Evolutionary conservation across 768 basidiomycete genomes (phyloP), one percentile per base, ranked within the genome.

Genomic region (Roridomyces roridus): DNA sequence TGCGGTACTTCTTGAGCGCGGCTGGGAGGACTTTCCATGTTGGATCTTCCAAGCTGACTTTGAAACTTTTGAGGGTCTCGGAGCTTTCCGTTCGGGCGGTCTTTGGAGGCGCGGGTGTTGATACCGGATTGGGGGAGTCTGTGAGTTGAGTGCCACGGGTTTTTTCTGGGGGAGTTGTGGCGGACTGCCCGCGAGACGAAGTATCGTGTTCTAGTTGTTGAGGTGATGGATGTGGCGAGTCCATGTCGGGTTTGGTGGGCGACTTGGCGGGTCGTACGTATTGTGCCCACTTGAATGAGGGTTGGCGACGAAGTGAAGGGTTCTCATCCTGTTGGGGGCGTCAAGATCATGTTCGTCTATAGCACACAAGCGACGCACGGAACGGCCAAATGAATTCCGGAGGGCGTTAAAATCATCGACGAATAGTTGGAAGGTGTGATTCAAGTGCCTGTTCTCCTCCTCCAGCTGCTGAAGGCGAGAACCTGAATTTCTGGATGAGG

Each of bases 21-120:
- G 97, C 97, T 2, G 97, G 97, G 15, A 99, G 78, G 20, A 99
- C 97, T 70, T 98, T 98, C 90, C 92, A 98, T 28, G 96, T 97
- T 0, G 97, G 97, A 70, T 99, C 97, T 51, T 98, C 96, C 54
- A 99, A 72, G 62, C 92, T 97, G 57, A 99, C 96, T 72, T 96
- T 94, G 85, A 99, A 98, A 67, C 90, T 93, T 77, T 96, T 94
- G 60, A 93, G 80, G 64, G 92, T 93, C 65, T 82, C 80, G n/a
- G 77, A 75, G 62, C 85, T 91, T 37, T 92, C 89, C 65, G 88
- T 85, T 26, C 85, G 78, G 18, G 73, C 71, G 0, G 83, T 78
- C 63, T 84, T 85, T 4, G 79, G 72, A 14, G 73, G 65, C 25
- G 70, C 62, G 8, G 72, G 71, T 31, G 53, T 48, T 34, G 5